Conservation (phyloP, 2,329 filamentous ascomycete genomes). For the Colletotrichum coccodes region DNA sequence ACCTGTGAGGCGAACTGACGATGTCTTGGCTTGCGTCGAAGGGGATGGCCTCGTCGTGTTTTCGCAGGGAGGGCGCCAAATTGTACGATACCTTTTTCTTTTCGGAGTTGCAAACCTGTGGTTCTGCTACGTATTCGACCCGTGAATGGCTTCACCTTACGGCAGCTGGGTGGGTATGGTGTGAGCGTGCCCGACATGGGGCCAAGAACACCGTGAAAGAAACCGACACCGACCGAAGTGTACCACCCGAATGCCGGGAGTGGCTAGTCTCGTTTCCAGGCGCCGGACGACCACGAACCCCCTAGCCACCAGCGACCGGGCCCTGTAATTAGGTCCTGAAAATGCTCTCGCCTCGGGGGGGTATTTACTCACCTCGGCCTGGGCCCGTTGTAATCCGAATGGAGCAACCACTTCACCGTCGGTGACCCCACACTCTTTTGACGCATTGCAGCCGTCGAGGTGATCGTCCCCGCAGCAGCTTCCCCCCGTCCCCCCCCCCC, state of each 20-base stretch:
- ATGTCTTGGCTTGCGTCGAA: background rate
- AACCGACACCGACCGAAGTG: too few species aligned
- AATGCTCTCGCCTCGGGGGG: background rate
- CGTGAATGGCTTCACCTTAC: too few species aligned
- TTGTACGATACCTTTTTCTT: constrained; percentile 11
- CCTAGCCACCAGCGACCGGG: too few species aligned
- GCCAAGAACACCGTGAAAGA: too few species aligned
- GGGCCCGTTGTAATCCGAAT: background rate
- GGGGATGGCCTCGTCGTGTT: background rate
- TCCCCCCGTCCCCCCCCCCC: background rate
- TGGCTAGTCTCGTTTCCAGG: too few species aligned
- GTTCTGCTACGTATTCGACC: too few species aligned
- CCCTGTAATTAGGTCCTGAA: too few species aligned
- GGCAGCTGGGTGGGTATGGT: too few species aligned
- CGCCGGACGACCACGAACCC: too few species aligned
- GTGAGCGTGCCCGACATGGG: too few species aligned
- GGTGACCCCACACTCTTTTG: constrained; percentile 17
- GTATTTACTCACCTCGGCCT: too few species aligned
- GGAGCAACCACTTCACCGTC: constrained; percentile 21
- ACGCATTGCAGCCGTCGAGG: background rate
- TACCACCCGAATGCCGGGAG: too few species aligned
- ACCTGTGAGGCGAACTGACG: constrained; percentile 37
- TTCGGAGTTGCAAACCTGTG: background rate
- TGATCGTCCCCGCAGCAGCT: constrained; percentile 12
- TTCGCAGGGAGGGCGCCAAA: background rate